Conservation (phyloP, 306 rosid genomes). For the Quercus alba region DNA sequence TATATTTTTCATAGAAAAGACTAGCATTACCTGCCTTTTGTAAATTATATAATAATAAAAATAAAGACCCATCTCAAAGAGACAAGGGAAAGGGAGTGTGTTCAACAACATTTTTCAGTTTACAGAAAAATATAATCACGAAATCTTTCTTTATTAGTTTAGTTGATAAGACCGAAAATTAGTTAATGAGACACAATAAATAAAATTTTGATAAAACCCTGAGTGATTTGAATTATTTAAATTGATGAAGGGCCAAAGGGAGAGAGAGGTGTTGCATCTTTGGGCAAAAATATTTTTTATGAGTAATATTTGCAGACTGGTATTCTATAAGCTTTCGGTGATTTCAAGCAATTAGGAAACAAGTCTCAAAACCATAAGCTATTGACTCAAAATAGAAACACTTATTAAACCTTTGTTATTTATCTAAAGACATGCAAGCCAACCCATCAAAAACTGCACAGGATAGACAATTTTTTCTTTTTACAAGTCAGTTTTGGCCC, state of each 20-base stretch:
- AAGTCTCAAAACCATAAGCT: not conserved
- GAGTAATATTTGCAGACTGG: not conserved
- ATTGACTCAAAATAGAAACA: not conserved
- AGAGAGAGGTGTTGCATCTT: not conserved
- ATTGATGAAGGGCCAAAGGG: not conserved
- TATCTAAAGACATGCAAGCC: not conserved
- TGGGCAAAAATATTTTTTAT: not conserved
- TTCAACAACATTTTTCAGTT: not conserved
- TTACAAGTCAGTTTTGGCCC: too few relatives aligned
- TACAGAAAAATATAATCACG: not conserved
- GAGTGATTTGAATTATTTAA: not conserved
- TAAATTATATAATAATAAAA: not conserved
- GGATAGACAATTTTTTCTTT: not conserved
- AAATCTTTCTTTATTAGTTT: not conserved
- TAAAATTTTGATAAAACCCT: not conserved
- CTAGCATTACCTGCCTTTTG: not conserved
- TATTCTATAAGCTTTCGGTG: not conserved
- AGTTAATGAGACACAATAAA: not conserved
- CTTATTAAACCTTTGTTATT: not conserved
- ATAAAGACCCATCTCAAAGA: not conserved
- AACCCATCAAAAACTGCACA: not conserved
- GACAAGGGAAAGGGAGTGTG: not conserved
- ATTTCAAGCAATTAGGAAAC: conserved; percentile 13
- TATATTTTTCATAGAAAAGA: not conserved
- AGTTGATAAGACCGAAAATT: not conserved